Base-by-base conservation (phyloP, 1,284 basidiomycete genomes). In the Mycena citricolor region DNA sequence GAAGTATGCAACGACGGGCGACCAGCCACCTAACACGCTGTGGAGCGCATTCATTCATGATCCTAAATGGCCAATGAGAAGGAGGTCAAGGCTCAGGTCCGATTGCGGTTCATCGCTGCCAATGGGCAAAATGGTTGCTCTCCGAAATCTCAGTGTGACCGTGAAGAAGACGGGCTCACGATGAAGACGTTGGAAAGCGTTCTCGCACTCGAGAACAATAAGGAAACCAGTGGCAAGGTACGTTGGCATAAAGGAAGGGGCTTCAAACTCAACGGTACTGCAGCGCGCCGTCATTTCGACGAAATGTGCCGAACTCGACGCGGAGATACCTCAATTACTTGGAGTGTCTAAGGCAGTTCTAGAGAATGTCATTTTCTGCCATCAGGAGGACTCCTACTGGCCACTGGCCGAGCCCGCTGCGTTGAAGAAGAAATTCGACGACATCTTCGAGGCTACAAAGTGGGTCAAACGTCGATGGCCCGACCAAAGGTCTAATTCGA, bases 311-410 rank as follows among this genome's bases (percentile, higher is more conserved):
- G 94, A 97, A 65, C 88, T 99, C 76, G 95, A 99, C 61, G 71
- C 81, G 12, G 97, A 99, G 65, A 94, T 99, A 32, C 94, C 94
- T 5, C 77, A 86, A 47, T 71, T 90, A 10, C 79, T 99, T n/a
- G 97, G 97, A 32, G 95, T 99, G 3, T 97, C 93, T 10, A 94
- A 92, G 63, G 86, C 94, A 6, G 95, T 99, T 36, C 81, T 99
- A 16, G 95, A 99, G 60, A 98, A 97, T 61, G 95, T 99, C 59
- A 98, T 99, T 49, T 99, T 99, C 61, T 99, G 97, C 66, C 97
- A 99, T 65, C 97, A 99, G 68, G 97, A 99, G 61, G 97, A 99
- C 47, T 94, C 92, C 0, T 97, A 94, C 59, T 99, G 97, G 97
- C 97, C 97, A 0, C 74, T 99, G 11, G 79, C 94, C 0, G 97